Conservation (phyloP, 176 grass and related monocot species). For the Musa schizocarpa region DNA sequence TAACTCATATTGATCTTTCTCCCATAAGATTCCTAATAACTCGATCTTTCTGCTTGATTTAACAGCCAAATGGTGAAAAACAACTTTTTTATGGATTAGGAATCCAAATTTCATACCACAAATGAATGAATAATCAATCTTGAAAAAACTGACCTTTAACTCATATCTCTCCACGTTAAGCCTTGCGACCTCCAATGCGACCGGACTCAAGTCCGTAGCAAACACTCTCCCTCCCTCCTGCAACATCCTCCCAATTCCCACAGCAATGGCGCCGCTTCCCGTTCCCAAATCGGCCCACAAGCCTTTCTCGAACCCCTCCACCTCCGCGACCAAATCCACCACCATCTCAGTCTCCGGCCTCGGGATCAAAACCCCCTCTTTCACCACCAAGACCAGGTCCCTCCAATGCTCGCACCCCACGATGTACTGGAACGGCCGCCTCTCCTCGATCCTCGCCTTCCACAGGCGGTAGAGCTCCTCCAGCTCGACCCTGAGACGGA, state of each 20-base stretch:
- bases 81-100: background rate
- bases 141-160: conserved; percentile 40
- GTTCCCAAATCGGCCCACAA: conserved; percentile 84
- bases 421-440: conserved; percentile 80
- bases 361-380: conserved; percentile 77
- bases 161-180: conserved; percentile 57
- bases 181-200: conserved; percentile 37
- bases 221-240: conserved; percentile 39
- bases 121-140: background rate
- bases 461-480: conserved; percentile 51
- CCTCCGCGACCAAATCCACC: conserved; percentile 35
- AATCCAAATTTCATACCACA: background rate
- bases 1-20: too few relatives aligned
- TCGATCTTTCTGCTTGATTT: background rate
- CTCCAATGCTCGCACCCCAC: conserved; percentile 94
- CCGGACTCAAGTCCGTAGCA: conserved; percentile 59
- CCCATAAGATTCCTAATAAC: too few relatives aligned
- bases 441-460: conserved; percentile 30
- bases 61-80: background rate
- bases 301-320: conserved; percentile 39
- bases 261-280: conserved; percentile 65
- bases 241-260: conserved; percentile 62
- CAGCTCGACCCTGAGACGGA: conserved; percentile 42
- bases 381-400: conserved; percentile 55
- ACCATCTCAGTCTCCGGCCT: conserved; percentile 83